These are phyloP conservation scores for Podila minutissima DNA, from an alignment of 192 early-diverging fungal species.

Conservation along the genomic window DNA sequence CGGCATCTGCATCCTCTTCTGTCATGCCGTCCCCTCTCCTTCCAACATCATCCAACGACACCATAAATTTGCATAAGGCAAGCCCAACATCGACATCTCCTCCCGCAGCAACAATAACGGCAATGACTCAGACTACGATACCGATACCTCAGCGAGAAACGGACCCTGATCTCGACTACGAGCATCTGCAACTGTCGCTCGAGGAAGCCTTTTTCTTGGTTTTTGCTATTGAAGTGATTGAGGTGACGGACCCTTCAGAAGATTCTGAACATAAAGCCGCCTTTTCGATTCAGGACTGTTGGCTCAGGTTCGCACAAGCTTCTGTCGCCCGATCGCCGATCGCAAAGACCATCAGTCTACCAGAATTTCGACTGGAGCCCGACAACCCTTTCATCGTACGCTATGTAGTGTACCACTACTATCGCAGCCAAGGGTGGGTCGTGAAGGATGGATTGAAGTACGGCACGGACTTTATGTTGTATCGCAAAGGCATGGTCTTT, in stretches of 20 bases:
- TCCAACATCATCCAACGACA: not conserved
- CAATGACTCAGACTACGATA: not conserved
- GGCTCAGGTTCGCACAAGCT: slow-evolving; percentile 37
- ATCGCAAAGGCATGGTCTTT: slow-evolving; percentile 65
- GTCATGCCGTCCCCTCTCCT: not conserved
- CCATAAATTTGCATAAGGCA: not conserved
- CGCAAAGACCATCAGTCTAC: not conserved
- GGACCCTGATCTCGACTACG: slow-evolving; percentile 31
- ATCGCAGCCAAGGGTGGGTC: slow-evolving; percentile 84
- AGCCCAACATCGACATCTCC: not conserved
- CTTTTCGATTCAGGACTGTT: slow-evolving; percentile 52
- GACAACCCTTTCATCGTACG: slow-evolving; percentile 64
- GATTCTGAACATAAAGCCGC: slow-evolving; percentile 4
- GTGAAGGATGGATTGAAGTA: slow-evolving; percentile 87
- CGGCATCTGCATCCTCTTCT: not conserved
- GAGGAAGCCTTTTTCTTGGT: slow-evolving; percentile 81
- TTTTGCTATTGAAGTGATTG: slow-evolving; percentile 65
- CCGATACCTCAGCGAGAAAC: not conserved
- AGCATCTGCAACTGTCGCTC: slow-evolving; percentile 74
- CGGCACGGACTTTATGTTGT: slow-evolving; percentile 79
- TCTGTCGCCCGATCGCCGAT: slow-evolving; percentile 1
- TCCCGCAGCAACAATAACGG: not conserved
- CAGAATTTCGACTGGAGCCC: not conserved
- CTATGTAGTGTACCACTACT: slow-evolving; percentile 88
- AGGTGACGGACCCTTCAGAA: slow-evolving; percentile 43